Conservation (phyloP, 768 basidiomycete species). For the Kwoniella heveanensis region DNA sequence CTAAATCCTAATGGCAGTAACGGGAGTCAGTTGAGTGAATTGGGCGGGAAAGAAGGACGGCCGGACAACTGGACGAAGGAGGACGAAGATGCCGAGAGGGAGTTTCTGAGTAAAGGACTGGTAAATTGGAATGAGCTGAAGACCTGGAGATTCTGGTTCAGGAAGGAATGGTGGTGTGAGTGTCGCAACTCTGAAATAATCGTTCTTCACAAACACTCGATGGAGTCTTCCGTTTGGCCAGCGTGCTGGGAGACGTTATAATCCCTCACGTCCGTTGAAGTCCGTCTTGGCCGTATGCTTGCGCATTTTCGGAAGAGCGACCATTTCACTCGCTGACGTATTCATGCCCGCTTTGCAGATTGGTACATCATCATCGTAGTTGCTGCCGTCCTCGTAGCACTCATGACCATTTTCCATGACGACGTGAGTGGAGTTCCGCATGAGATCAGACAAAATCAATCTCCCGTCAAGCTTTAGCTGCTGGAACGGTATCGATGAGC, state of each 20-base stretch:
- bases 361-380: slow-evolving; percentile 24
- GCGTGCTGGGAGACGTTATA: too few species aligned
- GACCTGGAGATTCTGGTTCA: slow-evolving; percentile 47
- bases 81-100: slow-evolving; percentile 43
- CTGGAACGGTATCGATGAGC: too few species aligned
- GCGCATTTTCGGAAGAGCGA: too few species aligned
- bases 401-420: slow-evolving; percentile 31
- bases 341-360: slow-evolving; percentile 2
- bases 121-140: slow-evolving; percentile 39
- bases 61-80: slow-evolving; percentile 31
- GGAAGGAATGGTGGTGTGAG: slow-evolving; percentile 48
- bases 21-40: not conserved
- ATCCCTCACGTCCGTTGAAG: too few species aligned
- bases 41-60: slow-evolving; percentile 12
- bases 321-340: too few species aligned
- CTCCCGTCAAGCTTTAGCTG: too few species aligned
- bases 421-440: slow-evolving; percentile 22
- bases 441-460: too few species aligned
- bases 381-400: slow-evolving; percentile 18
- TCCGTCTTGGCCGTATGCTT: too few species aligned
- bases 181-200: too few species aligned
- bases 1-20: not conserved
- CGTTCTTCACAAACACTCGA: too few species aligned
- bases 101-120: slow-evolving; percentile 41
- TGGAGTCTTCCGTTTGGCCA: too few species aligned